Conservation (phyloP, 257 asterid species). For the Penstemon davidsonii region DNA sequence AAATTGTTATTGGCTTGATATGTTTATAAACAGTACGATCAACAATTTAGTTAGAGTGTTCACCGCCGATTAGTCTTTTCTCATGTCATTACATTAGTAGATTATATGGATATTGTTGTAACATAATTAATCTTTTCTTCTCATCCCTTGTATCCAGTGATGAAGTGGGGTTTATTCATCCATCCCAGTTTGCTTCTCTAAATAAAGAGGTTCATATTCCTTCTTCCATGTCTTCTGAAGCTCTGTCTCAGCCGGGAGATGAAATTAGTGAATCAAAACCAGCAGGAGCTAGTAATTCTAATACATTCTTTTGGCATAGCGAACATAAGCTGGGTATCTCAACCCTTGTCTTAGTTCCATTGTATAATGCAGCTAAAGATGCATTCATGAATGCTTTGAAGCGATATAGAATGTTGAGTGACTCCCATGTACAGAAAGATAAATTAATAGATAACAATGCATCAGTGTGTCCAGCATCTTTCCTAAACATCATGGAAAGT, state of each 20-base stretch:
- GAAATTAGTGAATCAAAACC: slow-evolving; percentile 22
- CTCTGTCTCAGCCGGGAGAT: slow-evolving; percentile 27
- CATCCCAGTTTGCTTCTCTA: slow-evolving; percentile 65
- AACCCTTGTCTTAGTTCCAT: slow-evolving; percentile 53
- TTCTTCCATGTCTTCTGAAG: slow-evolving; percentile 28
- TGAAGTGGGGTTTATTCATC: slow-evolving; percentile 92
- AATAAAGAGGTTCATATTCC: slow-evolving; percentile 38
- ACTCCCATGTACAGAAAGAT: slow-evolving; percentile 29
- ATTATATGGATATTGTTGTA: neutral
- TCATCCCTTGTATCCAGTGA: slow-evolving; percentile 48
- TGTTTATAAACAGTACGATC: neutral
- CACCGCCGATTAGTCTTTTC: neutral
- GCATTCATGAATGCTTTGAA: slow-evolving; percentile 63
- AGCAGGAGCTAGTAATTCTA: slow-evolving; percentile 29
- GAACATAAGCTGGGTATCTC: slow-evolving; percentile 87
- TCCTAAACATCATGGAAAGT: slow-evolving; percentile 38
- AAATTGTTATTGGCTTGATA: slow-evolving; percentile 1
- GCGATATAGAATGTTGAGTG: slow-evolving; percentile 36
- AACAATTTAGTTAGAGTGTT: slow-evolving; percentile 3
- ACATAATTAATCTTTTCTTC: slow-evolving; percentile 13
- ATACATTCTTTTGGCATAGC: slow-evolving; percentile 55
- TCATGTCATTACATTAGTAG: slow-evolving; percentile 3
- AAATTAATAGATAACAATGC: slow-evolving; percentile 29
- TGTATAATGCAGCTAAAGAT: slow-evolving; percentile 64
- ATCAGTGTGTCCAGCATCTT: slow-evolving; percentile 24